Conservation (phyloP, 495 filamentous ascomycete species). For the Penicillium angulare region DNA sequence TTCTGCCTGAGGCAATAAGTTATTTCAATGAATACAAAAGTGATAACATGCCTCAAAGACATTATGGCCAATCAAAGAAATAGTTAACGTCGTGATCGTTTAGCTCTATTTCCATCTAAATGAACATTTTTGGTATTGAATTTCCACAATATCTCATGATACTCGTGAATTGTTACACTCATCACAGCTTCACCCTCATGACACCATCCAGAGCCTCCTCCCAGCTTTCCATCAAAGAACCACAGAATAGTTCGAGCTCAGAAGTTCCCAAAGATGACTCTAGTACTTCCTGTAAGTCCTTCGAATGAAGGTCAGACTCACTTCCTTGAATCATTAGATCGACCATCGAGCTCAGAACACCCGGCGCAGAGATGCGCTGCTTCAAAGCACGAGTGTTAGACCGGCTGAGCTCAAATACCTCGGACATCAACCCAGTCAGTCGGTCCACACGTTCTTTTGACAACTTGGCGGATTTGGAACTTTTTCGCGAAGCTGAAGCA, state of each 20-base stretch:
- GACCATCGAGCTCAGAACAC: slow-evolving; percentile 35
- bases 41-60: no score
- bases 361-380: slow-evolving; percentile 35
- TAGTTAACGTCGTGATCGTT: background rate
- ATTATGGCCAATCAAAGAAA: no score
- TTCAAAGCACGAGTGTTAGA: slow-evolving; percentile 37
- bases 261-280: slow-evolving; percentile 35
- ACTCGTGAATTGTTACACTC: background rate
- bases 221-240: slow-evolving; percentile 49
- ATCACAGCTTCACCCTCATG: slow-evolving; percentile 33
- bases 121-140: no score
- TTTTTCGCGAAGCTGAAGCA: slow-evolving; percentile 31
- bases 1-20: no score
- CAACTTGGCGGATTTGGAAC: slow-evolving; percentile 31
- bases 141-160: background rate
- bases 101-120: background rate
- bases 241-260: slow-evolving; percentile 42
- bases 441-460: slow-evolving; percentile 34
- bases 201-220: slow-evolving; percentile 42
- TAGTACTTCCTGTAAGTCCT: slow-evolving; percentile 31
- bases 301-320: slow-evolving; percentile 18
- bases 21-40: no score
- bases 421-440: slow-evolving; percentile 23
- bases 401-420: slow-evolving; percentile 33
- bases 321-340: slow-evolving; percentile 34